Base-by-base conservation (phyloP, 2,329 filamentous ascomycete genomes). In the Herpomyces periplanetae region DNA sequence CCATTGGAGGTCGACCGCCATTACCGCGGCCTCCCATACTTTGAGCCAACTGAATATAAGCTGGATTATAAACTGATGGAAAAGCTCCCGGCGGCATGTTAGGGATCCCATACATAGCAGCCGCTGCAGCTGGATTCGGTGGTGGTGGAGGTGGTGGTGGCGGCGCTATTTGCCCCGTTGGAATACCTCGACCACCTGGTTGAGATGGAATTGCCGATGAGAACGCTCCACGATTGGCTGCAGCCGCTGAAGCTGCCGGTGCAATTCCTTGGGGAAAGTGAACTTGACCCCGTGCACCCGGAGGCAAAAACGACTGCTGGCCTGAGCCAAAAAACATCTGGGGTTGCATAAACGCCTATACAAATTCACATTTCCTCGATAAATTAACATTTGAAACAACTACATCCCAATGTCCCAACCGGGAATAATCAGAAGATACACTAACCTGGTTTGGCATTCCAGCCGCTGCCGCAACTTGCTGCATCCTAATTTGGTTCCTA, bases 401-500 rank as follows among this genome's bases (percentile, higher is more conserved):
- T 26, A 31, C 24, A 18, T 17, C 4, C 20, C 17, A 9, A 5
- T 15, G 11, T 9, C 11, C 8, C 8, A 4, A 11, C n/a, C 10
- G 10, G 18, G 10, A 13, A 5, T 11, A 16, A 12, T 16, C 11
- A 13, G 10, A 14, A 16, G 13, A n/a, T 15, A 24, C 10, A 31
- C 32, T 26, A 30, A 39, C 37, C 30, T 47, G 45, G 28, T 51
- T 64, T 30, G 66, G 63, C 53, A 87, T 69, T 33, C 68, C 71
- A 20, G 65, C 69, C 28, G 64, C 65, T 28, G 73, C 69, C 28
- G 73, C 71, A 30, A 71, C 69, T 45, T 96, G 80, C 50, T 91
- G 80, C 60, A 91, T 80, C 36, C 80, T 65, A 37, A 88, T 60
- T 43, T 87, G 75, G 52, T 91, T 91, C 43, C 80, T 71, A 41